Base-by-base conservation (phyloP, 2,329 filamentous ascomycete species). In the Neonectria punicea region DNA sequence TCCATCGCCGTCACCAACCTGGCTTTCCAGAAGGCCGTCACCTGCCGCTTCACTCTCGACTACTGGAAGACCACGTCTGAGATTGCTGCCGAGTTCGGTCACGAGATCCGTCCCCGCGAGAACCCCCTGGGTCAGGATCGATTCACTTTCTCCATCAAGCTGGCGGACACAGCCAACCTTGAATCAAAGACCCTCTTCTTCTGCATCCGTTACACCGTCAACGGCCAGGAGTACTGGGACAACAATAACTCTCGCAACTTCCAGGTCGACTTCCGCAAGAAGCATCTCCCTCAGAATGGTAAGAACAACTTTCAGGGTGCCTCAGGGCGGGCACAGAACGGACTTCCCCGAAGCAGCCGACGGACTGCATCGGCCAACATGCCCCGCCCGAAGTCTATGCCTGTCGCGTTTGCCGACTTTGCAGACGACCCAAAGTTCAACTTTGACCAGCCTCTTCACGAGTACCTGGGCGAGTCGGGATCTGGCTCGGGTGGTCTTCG, bases 21-120 rank as follows among this genome's bases (percentile, higher is more conserved):
- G 47, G 89, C 94, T 0, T 99, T 97, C 81, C 88, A 94, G 58
- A 99, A 99, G 81, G 80, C 85, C 6, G 93, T 99, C 58, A 89
- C 92, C n/a, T 95, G 93, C 78, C 90, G 96, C 55, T 99, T 99
- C 79, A 99, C 96, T 0, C 87, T 98, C 51, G 96, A 99, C 79
- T 96, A 97, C 81, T 99, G 96, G 96, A 97, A 97, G 85, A 99
- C 96, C 0, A 97, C 94, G 0, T 99, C 96, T 1, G 96, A 99
- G 77, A 92, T 98, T 2, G 86, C 87, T 41, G 95, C 93, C n/a
- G 94, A 98, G 74, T 99, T 89, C 82, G 91, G 90, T 77, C 88
- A 92, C 67, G 92, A 96, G 80, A 87, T 95, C 50, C 88, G 89
- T 47, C 88, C 89, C 30, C 88, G 88, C 70, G 88, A 91, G 46